A percentile compares a stretch with the other conserved stretches of the same genome.
Evolutionary conservation across 345 rosid species (phyloP).

Genomic region (Linum usitatissimum): DNA sequence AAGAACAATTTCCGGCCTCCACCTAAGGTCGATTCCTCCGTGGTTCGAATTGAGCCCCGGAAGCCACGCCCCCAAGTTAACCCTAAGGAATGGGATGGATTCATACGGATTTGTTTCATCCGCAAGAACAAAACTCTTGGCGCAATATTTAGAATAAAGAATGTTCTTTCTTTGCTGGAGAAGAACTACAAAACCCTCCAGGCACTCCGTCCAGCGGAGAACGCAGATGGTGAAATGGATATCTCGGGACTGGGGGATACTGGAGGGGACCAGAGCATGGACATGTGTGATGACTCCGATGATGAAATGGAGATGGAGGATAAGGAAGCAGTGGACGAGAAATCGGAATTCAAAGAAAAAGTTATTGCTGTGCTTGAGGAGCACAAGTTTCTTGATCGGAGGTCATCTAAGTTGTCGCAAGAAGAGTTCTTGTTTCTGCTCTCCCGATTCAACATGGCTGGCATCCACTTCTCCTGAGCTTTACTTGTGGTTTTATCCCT

Average conservation of each 20-base stretch:
- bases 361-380: slow-evolving; percentile 55
- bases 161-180: slow-evolving; percentile 51
- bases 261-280: slow-evolving; percentile 42
- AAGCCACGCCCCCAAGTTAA: slow-evolving; percentile 57
- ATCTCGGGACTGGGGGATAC: slow-evolving; percentile 18
- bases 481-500: background rate
- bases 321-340: slow-evolving; percentile 31
- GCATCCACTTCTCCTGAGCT: slow-evolving; percentile 60
- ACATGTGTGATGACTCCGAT: slow-evolving; percentile 28
- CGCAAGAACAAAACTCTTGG: slow-evolving; percentile 86
- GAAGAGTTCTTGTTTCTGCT: slow-evolving; percentile 75
- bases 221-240: slow-evolving; percentile 22
- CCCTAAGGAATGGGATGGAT: slow-evolving; percentile 81
- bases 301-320: slow-evolving; percentile 33
- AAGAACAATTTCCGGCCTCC: slow-evolving; percentile 95
- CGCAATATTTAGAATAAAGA: slow-evolving; percentile 62
- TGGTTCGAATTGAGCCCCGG: slow-evolving; percentile 82
- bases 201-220: slow-evolving; percentile 32
- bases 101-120: slow-evolving; percentile 71
- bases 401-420: slow-evolving; percentile 64
- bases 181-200: slow-evolving; percentile 81
- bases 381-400: slow-evolving; percentile 61
- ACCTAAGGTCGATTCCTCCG: slow-evolving; percentile 89
- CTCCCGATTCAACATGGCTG: slow-evolving; percentile 75
- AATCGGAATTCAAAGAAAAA: slow-evolving; percentile 57